Base-by-base conservation (phyloP, 805 yeast genomes). In the Nakazawaea ishiwadae region DNA sequence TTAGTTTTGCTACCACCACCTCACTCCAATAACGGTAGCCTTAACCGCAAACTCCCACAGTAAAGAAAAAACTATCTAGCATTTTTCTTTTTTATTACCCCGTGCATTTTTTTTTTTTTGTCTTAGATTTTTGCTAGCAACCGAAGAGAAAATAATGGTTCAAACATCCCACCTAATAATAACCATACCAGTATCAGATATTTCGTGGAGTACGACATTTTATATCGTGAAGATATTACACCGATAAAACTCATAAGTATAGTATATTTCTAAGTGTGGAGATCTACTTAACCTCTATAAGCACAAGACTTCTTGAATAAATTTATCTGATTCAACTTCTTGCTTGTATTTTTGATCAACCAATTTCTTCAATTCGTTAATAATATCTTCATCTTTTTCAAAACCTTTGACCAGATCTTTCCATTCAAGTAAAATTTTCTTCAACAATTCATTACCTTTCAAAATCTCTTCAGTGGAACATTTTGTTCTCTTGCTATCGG, bases 351-450 rank as follows among this genome's bases (percentile, higher is more conserved):
- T 56, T 2, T 35, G 52, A 14, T 47, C 43, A 3, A 60, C 48
- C 44, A 49, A n/a, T 30, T 20, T 24, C 19, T 33, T 37, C 26
- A 42, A 29, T 8, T 9, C 11, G 4, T 44, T 46, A 19, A 56
- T 32, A 5, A 24, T 39, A 4, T 49, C 51, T 6, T 37, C 48
- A 14, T 58, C 55, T 7, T 51, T 50, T 2, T 53, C 56, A 6
- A 42, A 31, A 5, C 62, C 36, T 56, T 52, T 70, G 30, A 78
- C 71, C 23, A 63, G 58, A 0, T 51, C 15, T 41, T 67, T 75
- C 90, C 90, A 82, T 36, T 65, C 55, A 43, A 69, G 71, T 39
- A 82, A 60, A 2, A 81, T 53, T 9, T 47, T 49, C 47, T 73
- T 78, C 51, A 82, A 65, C 9, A 62, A 54, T 8, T 63, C 71